Percentiles rank a stretch among this genome's conserved stretches.
Evolutionary conservation across 495 filamentous ascomycete genomes (phyloP).

Genomic region (Podospora sp.): DNA sequence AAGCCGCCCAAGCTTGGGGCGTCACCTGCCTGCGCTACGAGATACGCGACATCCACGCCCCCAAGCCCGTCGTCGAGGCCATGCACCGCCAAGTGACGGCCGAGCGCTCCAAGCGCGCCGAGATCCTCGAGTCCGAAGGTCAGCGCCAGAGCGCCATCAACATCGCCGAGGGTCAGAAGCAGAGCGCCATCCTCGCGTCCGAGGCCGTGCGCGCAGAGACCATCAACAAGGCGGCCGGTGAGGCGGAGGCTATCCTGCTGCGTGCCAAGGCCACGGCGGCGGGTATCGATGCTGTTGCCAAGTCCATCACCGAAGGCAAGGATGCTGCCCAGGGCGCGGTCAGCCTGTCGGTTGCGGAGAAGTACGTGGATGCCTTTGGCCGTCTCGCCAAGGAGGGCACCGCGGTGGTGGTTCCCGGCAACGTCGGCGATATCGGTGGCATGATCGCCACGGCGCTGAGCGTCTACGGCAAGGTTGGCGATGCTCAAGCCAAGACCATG

Average conservation of each 20-base stretch:
- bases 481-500: conserved; percentile 73
- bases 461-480: conserved; percentile 91
- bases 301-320: conserved; percentile 68
- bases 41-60: conserved; percentile 97
- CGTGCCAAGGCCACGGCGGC: conserved; percentile 82
- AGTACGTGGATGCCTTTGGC: conserved; percentile 95
- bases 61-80: conserved; percentile 85
- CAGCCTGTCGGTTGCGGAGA: conserved; percentile 87
- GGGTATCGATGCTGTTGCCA: conserved; percentile 84
- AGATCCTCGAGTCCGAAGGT: conserved; percentile 95
- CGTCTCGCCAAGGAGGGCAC: conserved; percentile 92
- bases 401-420: conserved; percentile 90
- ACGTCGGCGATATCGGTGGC: conserved; percentile 93
- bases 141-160: conserved; percentile 97
- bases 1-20: conserved; percentile 94
- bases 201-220: conserved; percentile 89
- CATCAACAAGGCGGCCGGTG: conserved; percentile 88
- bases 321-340: conserved; percentile 79
- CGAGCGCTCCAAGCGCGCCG: conserved; percentile 92
- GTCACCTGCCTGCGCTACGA: conserved; percentile 96
- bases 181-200: conserved; percentile 90
- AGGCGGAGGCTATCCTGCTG: conserved; percentile 88
- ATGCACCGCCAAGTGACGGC: conserved; percentile 99
- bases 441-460: conserved; percentile 98
- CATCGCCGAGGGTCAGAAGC: conserved; percentile 95